Base-by-base conservation (phyloP, 495 filamentous ascomycete genomes). In the Penicillium paxilli region DNA sequence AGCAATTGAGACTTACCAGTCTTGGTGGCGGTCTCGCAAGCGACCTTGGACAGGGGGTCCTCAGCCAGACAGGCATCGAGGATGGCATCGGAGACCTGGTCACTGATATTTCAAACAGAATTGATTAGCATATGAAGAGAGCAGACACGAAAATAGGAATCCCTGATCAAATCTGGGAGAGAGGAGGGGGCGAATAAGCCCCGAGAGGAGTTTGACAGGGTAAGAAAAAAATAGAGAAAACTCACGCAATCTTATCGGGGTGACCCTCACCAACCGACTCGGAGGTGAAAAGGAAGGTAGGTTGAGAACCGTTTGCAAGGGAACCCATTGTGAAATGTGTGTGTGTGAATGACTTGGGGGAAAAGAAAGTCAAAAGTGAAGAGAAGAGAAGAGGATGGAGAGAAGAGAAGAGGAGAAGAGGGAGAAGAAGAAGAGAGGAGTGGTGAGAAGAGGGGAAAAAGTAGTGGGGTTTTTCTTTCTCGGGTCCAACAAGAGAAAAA, bases 11-110 rank as follows among this genome's bases (percentile, higher is more conserved):
- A 66, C 68, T 50, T 74, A 81, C 90, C 90, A 62, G 94, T 98
- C 90, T 98, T 98, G 73, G 94, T 96, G 65, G 94, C 94, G 54
- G 94, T 96, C 84, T 98, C 94, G 73, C 94, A 98, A 72, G 93
- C 94, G 59, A 96, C 85, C 85, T 98, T 98, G 76, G 94, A 97
- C 63, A 98, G 83, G 44, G 94, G 94, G 71, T 98, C 94, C 72
- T 91, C 88, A 53, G 79, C 77, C 59, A 98, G 80, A 77, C 94
- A 98, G 76, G 94, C 94, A 84, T 98, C 94, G 82, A 98, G 92
- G 68, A 98, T 83, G 61, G 94, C 94, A 78, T 98, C 94, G 48
- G 93, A 97, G 65, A 98, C 90, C 80, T 98, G 94, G 78, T 98
- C 94, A 72, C 84, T 86, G n/a, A 52, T 64, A 45, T 3, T 28